Evolutionary conservation across 179 eudicot species (phyloP), one percentile per base, ranked within the genome.

Genomic region (Corrigiola litoralis): DNA sequence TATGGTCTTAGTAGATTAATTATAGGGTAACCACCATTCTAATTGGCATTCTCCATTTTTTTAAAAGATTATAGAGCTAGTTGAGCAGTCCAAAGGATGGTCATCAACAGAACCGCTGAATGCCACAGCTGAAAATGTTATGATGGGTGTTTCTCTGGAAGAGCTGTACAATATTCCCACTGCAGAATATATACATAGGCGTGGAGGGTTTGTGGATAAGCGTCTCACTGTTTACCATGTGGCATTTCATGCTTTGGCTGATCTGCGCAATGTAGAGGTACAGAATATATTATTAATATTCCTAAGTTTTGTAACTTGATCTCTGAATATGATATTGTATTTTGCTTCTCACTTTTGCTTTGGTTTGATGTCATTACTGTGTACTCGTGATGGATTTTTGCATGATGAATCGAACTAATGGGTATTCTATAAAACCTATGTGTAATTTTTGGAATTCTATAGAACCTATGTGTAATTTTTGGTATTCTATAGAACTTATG

Each of bases 11-110:
- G 45, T 33, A 67, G 21, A 38, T 70, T 47, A 38, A 67, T 29
- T 6, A 23, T 45, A 16, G 21, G 9, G 41, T 11, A 21, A 12
- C 32, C 63, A 25, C 28, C 18, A 23, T 4, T 42, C 4, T 61
- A 44, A 63, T 23, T 61, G 14, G 28, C 67, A 49, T 72, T 60
- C 18, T 40, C 18, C 38, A 17, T 74, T 47, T 48, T 27, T 62
- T 54, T 67, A 60, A 41, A 56, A 92, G 98, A 90, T 92, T 69
- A 64, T 90, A 47, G 98, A 90, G 86, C 90, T 90, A 71, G 94
- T 92, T 74, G 87, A 92, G 82, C 90, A 90, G 79, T 92, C 98
- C 48, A 92, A 90, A 74, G 97, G 95, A 51, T 92, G 98, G 98
- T 84, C 90, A 4, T 66, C 86, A 38, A 81, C 80, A 14, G 95